Evolutionary conservation across 2,329 filamentous ascomycete species (phyloP).

Genomic region (Thyridium curvatum): DNA sequence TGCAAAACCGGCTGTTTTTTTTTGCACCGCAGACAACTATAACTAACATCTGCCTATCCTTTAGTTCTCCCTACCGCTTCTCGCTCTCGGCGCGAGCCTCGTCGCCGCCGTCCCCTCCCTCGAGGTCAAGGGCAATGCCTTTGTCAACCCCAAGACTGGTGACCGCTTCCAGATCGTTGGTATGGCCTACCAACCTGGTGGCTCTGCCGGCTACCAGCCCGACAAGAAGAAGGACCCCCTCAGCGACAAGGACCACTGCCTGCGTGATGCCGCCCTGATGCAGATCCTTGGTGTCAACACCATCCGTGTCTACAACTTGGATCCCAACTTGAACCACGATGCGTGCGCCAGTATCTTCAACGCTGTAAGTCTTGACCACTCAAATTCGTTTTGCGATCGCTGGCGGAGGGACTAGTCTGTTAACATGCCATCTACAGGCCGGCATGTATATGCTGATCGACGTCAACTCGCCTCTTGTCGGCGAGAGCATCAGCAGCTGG

Average conservation of each 20-base stretch:
- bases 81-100: slow-evolving; percentile 46
- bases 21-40: no score
- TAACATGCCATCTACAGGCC: slow-evolving; percentile 26
- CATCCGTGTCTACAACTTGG: slow-evolving; percentile 64
- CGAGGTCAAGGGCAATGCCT: slow-evolving; percentile 49
- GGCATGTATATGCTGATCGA: slow-evolving; percentile 66
- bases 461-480: slow-evolving; percentile 58
- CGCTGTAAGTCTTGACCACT: slow-evolving; percentile 30
- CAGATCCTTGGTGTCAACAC: slow-evolving; percentile 60
- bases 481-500: slow-evolving; percentile 48
- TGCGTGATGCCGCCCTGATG: slow-evolving; percentile 60
- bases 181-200: slow-evolving; percentile 64
- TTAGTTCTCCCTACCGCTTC: slow-evolving; percentile 22
- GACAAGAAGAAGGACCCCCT: slow-evolving; percentile 49
- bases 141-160: slow-evolving; percentile 52
- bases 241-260: slow-evolving; percentile 49
- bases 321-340: slow-evolving; percentile 60
- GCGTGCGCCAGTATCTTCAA: slow-evolving; percentile 64
- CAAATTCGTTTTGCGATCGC: no score
- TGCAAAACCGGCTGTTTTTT: no score
- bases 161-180: slow-evolving; percentile 61
- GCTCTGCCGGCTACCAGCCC: slow-evolving; percentile 56
- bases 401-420: neutral
- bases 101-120: slow-evolving; percentile 52
- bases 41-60: no score